Evolutionary conservation across 768 basidiomycete species (phyloP).

Genomic region (Amanita pseudoporphyria): DNA sequence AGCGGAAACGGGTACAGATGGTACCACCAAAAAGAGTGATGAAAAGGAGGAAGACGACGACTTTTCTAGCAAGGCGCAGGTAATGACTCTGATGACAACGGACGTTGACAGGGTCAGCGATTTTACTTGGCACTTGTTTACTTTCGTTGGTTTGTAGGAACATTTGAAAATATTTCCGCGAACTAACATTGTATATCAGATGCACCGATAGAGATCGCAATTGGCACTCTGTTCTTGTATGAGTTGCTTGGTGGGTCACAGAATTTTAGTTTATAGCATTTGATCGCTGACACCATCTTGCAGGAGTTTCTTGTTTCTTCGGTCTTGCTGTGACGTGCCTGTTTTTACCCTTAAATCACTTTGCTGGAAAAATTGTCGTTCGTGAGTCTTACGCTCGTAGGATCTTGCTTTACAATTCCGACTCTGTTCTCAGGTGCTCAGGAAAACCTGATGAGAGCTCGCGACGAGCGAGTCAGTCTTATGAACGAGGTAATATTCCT

Average conservation of each 20-base stretch:
- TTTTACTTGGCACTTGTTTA: conserved; percentile 70
- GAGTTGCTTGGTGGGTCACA: conserved; percentile 50
- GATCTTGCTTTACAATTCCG: neutral
- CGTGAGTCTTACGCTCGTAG: conserved; percentile 12
- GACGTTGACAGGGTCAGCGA: conserved; percentile 88
- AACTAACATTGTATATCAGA: conserved; percentile 28
- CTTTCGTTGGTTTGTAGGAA: conserved; percentile 49
- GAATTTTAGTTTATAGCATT: neutral
- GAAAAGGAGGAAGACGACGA: conserved; percentile 41
- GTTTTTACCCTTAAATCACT: conserved; percentile 73
- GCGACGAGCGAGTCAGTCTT: conserved; percentile 81
- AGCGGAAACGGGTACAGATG: conserved; percentile 10
- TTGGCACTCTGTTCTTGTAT: conserved; percentile 73
- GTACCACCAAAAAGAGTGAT: conserved; percentile 4
- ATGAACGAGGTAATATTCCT: conserved; percentile 61
- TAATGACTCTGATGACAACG: conserved; percentile 95
- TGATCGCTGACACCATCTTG: neutral
- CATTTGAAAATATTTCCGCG: neutral
- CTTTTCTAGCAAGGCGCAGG: conserved; percentile 62
- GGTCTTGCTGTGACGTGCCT: conserved; percentile 70
- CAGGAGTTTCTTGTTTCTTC: conserved; percentile 61
- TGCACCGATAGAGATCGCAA: conserved; percentile 66
- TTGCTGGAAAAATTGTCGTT: conserved; percentile 72
- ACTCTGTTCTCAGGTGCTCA: conserved; percentile 36
- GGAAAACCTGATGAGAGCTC: conserved; percentile 84